Conservation (phyloP, 2,329 filamentous ascomycete genomes). For the Aspergillus quadricinctus region DNA sequence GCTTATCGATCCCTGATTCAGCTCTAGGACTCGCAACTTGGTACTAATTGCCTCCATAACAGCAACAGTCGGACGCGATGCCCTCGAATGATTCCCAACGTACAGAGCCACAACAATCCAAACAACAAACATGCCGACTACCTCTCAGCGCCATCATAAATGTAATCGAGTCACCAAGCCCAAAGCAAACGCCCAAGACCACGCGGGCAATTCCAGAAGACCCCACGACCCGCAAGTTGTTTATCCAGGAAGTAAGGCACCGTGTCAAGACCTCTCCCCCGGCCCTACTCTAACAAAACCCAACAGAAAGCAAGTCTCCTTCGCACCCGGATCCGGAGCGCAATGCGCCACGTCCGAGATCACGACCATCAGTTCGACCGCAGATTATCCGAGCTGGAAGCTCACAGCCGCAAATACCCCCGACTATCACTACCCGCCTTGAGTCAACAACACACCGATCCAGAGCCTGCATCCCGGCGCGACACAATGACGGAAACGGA, state of each 20-base stretch:
- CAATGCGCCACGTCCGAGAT: conserved; percentile 37
- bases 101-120: conserved; percentile 14
- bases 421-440: conserved; percentile 22
- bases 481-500: not conserved
- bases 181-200: not conserved
- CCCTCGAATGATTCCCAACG: conserved; percentile 4
- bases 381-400: conserved; percentile 38
- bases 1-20: not conserved
- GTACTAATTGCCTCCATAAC: conserved; percentile 1
- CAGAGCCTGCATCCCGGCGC: not conserved
- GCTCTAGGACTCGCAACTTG: not conserved
- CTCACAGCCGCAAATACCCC: conserved; percentile 33
- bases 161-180: conserved; percentile 3
- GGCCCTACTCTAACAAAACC: conserved; percentile 10
- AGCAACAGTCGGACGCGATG: conserved; percentile 16
- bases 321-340: conserved; percentile 34
- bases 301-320: conserved; percentile 39
- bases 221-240: conserved; percentile 33
- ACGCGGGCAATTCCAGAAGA: conserved; percentile 28
- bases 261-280: not conserved
- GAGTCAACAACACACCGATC: not conserved
- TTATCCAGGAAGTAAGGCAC: conserved; percentile 37
- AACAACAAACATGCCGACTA: conserved; percentile 11
- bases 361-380: conserved; percentile 38
- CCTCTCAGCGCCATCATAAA: conserved; percentile 10